Evolutionary conservation across 164 flowering plant species (phyloP).

Genomic region (Annona squamosa): DNA sequence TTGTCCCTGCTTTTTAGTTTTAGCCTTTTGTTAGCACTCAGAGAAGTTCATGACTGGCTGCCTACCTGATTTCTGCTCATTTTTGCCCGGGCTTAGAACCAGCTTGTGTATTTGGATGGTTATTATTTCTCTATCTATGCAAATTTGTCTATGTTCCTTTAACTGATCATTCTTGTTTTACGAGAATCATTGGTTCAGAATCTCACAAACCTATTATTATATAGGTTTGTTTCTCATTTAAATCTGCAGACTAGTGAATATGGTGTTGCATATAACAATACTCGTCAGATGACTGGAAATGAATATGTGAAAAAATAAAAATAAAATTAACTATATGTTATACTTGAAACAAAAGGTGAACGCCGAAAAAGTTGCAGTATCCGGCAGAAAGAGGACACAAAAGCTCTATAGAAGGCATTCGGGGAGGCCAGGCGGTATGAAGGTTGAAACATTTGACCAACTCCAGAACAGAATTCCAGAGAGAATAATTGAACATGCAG

Average conservation of each 20-base stretch:
- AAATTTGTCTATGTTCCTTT: too few species aligned
- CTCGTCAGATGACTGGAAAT: neutral
- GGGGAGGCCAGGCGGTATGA: slow-evolving; percentile 99
- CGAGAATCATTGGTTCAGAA: neutral
- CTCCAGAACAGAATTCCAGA: slow-evolving; percentile 97
- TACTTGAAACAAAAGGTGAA: slow-evolving; percentile 52
- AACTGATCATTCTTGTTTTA: neutral
- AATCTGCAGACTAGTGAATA: neutral
- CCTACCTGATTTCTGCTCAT: neutral
- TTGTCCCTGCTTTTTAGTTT: neutral
- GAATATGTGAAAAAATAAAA: neutral
- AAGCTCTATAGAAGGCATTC: slow-evolving; percentile 97
- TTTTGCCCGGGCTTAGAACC: neutral
- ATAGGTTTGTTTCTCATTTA: neutral
- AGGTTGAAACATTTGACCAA: slow-evolving; percentile 86
- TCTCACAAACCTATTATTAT: too few species aligned
- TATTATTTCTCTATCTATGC: too few species aligned
- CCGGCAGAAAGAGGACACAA: slow-evolving; percentile 91
- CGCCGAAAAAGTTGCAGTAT: slow-evolving; percentile 95
- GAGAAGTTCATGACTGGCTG: neutral
- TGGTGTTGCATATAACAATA: neutral
- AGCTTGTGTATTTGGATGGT: neutral
- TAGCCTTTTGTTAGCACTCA: neutral
- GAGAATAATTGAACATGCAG: slow-evolving; percentile 96
- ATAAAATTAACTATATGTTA: slow-evolving; percentile 5